phyloP scores from a whole-genome alignment of 805 yeast genomes.

The Ogataea trehalophila region DNA sequence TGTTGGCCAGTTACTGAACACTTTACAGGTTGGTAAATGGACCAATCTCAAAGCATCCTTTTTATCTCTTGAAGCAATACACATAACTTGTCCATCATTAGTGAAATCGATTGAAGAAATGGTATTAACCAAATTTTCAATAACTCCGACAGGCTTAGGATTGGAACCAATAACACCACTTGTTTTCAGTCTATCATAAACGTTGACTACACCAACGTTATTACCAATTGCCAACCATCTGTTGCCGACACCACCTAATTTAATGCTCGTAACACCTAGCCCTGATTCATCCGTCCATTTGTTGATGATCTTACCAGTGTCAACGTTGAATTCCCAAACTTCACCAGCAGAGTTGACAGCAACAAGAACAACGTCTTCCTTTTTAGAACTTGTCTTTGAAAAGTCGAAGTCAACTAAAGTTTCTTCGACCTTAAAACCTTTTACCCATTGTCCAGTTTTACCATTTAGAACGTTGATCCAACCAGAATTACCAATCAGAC shows the following conservation, averaged over 20 bases:
- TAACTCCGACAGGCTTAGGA: slow-evolving; percentile 52
- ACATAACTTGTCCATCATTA: slow-evolving; percentile 83
- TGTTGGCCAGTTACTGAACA: slow-evolving; percentile 95
- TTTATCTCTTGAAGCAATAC: slow-evolving; percentile 79
- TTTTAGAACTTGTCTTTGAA: slow-evolving; percentile 32
- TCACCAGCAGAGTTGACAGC: slow-evolving; percentile 74
- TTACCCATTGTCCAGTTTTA: slow-evolving; percentile 76
- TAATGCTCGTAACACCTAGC: slow-evolving; percentile 72
- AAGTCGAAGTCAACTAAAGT: slow-evolving; percentile 77
- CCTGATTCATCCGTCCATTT: slow-evolving; percentile 89
- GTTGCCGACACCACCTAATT: slow-evolving; percentile 63
- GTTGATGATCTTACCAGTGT: slow-evolving; percentile 43
- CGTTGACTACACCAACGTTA: slow-evolving; percentile 81
- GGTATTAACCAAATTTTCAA: slow-evolving; percentile 79
- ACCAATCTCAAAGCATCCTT: slow-evolving; percentile 83
- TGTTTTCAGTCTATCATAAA: slow-evolving; percentile 56
- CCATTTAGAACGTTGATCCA: slow-evolving; percentile 84
- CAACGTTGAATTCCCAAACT: slow-evolving; percentile 77
- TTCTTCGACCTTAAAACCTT: slow-evolving; percentile 88
- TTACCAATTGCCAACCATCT: slow-evolving; percentile 89
- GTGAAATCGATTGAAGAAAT: slow-evolving; percentile 71
- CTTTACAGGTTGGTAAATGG: slow-evolving; percentile 83
- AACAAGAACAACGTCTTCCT: slow-evolving; percentile 43
- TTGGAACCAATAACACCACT: slow-evolving; percentile 9
- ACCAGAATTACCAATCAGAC: slow-evolving; percentile 79